These are phyloP conservation scores for Colletotrichum noveboracense DNA, from an alignment of 2,329 filamentous ascomycete genomes.

Conservation along the genomic window DNA sequence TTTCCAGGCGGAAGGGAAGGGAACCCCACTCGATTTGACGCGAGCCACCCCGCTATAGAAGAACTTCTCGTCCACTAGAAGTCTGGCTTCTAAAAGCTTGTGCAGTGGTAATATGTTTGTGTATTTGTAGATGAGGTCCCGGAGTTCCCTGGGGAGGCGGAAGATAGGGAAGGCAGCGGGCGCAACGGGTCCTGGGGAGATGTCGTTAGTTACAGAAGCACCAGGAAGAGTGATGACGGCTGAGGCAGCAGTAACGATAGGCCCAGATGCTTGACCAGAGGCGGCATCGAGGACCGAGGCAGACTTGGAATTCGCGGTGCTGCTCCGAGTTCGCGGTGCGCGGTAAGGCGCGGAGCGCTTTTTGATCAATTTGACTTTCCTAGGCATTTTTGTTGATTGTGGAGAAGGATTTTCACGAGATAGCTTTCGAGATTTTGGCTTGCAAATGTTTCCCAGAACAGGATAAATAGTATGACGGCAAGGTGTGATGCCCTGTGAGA, in stretches of 20 bases:
- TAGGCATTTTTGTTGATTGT: background rate
- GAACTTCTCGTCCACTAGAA: background rate
- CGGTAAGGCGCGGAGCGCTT: background rate
- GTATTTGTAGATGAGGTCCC: background rate
- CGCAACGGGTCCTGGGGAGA: background rate
- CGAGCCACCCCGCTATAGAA: background rate
- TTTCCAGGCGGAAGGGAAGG: background rate
- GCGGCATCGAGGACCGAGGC: background rate
- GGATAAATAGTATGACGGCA: background rate
- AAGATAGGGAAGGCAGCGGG: background rate
- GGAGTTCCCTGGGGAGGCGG: background rate
- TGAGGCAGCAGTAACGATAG: rapidly evolving
- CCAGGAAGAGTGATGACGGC: rapidly evolving
- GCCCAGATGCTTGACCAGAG: background rate
- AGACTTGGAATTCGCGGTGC: background rate
- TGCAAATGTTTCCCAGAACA: rapidly evolving
- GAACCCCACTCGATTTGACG: background rate
- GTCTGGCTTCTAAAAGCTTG: background rate
- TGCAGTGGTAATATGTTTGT: background rate
- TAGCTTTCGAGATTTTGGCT: rapidly evolving
- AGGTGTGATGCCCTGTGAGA: background rate
- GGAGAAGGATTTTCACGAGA: background rate
- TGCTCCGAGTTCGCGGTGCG: background rate
- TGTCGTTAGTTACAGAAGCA: background rate
- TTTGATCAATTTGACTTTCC: background rate